Percentiles rank a stretch among this genome's conserved stretches.
Conservation (phyloP, 345 rosid genomes). For the Atalantia buxifolia region DNA sequence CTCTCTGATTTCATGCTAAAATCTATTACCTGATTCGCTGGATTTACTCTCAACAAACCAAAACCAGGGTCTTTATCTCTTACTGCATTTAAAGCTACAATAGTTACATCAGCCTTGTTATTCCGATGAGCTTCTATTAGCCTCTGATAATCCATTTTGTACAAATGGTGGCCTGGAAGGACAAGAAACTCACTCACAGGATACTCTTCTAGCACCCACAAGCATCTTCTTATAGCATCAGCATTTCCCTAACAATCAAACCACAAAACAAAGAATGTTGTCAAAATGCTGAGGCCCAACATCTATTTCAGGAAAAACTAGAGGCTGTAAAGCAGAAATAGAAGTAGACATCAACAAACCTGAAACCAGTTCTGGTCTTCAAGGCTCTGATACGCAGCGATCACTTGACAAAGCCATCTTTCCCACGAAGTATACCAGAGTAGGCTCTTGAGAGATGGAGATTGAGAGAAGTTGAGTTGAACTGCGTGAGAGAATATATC, state of each 20-base stretch:
- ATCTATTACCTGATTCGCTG: constrained; percentile 39
- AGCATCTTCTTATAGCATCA: constrained; percentile 83
- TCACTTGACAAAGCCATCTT: constrained; percentile 65
- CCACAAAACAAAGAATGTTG: not conserved
- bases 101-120: constrained; percentile 54
- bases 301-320: not conserved
- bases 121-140: constrained; percentile 55
- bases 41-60: constrained; percentile 50
- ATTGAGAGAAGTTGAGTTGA: constrained; percentile 87
- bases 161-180: constrained; percentile 86
- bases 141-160: constrained; percentile 76
- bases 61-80: constrained; percentile 46
- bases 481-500: constrained; percentile 80
- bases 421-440: constrained; percentile 51
- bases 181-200: constrained; percentile 67
- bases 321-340: not conserved
- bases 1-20: constrained; percentile 31
- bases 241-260: constrained; percentile 59
- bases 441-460: constrained; percentile 76
- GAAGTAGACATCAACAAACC: constrained; percentile 27
- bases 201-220: constrained; percentile 78
- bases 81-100: constrained; percentile 42
- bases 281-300: not conserved
- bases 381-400: constrained; percentile 82
- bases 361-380: constrained; percentile 79